Base-by-base conservation (phyloP, 116 monocot genomes). In the Dioscorea cayenensis region DNA sequence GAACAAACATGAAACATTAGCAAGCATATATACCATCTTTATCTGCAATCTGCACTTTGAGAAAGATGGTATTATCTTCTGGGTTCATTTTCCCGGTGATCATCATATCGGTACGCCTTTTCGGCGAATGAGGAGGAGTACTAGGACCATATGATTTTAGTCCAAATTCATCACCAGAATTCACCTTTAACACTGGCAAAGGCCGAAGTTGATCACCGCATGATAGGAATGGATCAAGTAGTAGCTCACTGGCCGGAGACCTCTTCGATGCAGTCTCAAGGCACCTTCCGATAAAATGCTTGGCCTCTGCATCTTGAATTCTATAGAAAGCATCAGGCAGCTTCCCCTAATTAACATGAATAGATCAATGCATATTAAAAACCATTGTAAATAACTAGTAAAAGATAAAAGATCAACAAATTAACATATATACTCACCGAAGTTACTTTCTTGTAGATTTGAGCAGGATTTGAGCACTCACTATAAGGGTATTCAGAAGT, bases 381-480 rank as follows among this genome's bases (percentile, higher is more conserved):
- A 0, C n/a, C 4, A 32, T 32, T 4, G 32, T 2, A 32, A 32
- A 3, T 32, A 32, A 32, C 32, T 3, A 4, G 32, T 32, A 32
- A 2, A 32, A 32, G 32, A 32, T 32, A 32, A 32, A 32, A 32
- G 32, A 32, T 32, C 2, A 32, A 32, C 32, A 32, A 32, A 38
- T 21, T 18, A 51, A 66, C 32, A 32, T 32, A 51, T 55, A 11
- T 71, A 17, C 84, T 51, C 77, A 87, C 95, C 50, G 83, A 79
- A 7, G 93, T 94, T 61, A 99, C 99, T 76, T 99, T 99, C 78
- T 91, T 94, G 75, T 99, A 99, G 65, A 99, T 99, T 77, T 94
- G 99, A 14, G 99, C 99, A 17, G 99, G 89, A 70, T 99, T 99
- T 16, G 79, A 78, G 78, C 99, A 99, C 77, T 99, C 99, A 73